Evolutionary conservation across 768 basidiomycete genomes (phyloP).

Genomic region (Chalciporus piperatus): DNA sequence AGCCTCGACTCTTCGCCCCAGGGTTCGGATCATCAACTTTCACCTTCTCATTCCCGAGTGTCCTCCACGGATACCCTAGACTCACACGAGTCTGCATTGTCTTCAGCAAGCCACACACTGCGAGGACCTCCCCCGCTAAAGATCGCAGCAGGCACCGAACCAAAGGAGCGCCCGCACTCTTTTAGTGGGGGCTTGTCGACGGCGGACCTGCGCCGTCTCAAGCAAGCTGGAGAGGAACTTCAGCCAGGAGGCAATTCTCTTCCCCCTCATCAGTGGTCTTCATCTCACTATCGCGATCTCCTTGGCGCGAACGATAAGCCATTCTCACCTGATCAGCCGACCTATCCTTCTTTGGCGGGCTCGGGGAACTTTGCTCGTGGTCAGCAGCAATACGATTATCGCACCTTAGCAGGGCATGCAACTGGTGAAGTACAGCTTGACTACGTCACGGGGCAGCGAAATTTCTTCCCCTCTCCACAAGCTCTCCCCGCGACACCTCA

Average conservation of each 20-base stretch:
- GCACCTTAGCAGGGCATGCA: slow-evolving; percentile 34
- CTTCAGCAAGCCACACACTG: slow-evolving; percentile 54
- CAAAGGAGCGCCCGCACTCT: slow-evolving; percentile 77
- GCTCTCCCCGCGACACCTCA: slow-evolving; percentile 38
- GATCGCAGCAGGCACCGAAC: slow-evolving; percentile 48
- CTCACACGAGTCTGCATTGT: slow-evolving; percentile 54
- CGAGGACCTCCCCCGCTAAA: slow-evolving; percentile 55
- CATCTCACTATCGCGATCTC: slow-evolving; percentile 49
- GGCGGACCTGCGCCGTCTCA: slow-evolving; percentile 72
- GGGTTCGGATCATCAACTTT: slow-evolving; percentile 62
- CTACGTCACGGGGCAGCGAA: slow-evolving; percentile 57
- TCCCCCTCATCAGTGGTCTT: slow-evolving; percentile 49
- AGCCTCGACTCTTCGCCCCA: slow-evolving; percentile 75
- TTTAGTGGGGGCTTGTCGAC: slow-evolving; percentile 76
- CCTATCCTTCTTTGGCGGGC: slow-evolving; percentile 68
- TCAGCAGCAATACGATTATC: slow-evolving; percentile 52
- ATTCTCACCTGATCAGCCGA: slow-evolving; percentile 41
- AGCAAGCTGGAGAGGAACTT: slow-evolving; percentile 56
- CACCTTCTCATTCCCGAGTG: slow-evolving; percentile 72
- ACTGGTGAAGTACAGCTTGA: slow-evolving; percentile 40
- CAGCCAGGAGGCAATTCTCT: slow-evolving; percentile 37
- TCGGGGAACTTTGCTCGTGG: slow-evolving; percentile 47
- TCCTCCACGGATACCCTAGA: slow-evolving; percentile 77
- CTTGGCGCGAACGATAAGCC: slow-evolving; percentile 40
- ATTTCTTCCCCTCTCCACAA: slow-evolving; percentile 46